Conservation (phyloP, 306 rosid species). For the Casuarina glauca region DNA sequence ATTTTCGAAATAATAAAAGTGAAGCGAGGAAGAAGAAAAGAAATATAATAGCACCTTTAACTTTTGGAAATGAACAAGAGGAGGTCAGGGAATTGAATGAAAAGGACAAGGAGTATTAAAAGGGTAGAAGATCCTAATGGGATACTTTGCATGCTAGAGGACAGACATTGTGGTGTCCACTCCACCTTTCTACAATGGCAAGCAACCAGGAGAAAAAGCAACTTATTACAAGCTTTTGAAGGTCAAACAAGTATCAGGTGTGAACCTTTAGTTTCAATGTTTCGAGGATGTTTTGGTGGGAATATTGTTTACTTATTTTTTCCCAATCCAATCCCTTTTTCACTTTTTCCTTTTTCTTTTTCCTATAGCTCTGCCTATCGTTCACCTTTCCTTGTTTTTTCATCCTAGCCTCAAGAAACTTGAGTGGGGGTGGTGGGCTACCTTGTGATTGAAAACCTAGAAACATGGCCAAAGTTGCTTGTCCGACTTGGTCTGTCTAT, state of each 20-base stretch:
- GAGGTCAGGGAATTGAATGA: conserved; percentile 41
- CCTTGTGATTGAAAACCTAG: conserved; percentile 36
- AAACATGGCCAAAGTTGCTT: conserved; percentile 32
- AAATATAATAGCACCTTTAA: conserved; percentile 46
- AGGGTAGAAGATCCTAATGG: conserved; percentile 62
- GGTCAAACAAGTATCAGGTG: conserved; percentile 65
- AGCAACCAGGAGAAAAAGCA: conserved; percentile 41
- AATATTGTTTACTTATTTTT: conserved; percentile 35
- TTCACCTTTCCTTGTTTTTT: conserved; percentile 18
- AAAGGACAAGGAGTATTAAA: conserved; percentile 52
- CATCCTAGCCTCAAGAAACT: conserved; percentile 45
- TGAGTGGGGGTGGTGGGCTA: conserved; percentile 47
- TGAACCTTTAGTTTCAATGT: conserved; percentile 39
- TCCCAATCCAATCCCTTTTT: conserved; percentile 17
- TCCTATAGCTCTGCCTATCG: neutral
- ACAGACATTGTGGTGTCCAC: conserved; percentile 78
- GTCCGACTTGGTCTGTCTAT: conserved; percentile 16
- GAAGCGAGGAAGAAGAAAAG: conserved; percentile 11
- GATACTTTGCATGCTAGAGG: conserved; percentile 76
- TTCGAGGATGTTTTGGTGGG: conserved; percentile 27
- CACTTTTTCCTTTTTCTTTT: neutral
- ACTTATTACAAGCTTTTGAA: conserved; percentile 42
- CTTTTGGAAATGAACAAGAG: conserved; percentile 40
- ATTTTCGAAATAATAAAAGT: conserved; percentile 26
- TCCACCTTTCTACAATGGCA: conserved; percentile 52